Conservation (phyloP, 371 early-diverging fungal species). For the Saksenaea vasiformis region DNA sequence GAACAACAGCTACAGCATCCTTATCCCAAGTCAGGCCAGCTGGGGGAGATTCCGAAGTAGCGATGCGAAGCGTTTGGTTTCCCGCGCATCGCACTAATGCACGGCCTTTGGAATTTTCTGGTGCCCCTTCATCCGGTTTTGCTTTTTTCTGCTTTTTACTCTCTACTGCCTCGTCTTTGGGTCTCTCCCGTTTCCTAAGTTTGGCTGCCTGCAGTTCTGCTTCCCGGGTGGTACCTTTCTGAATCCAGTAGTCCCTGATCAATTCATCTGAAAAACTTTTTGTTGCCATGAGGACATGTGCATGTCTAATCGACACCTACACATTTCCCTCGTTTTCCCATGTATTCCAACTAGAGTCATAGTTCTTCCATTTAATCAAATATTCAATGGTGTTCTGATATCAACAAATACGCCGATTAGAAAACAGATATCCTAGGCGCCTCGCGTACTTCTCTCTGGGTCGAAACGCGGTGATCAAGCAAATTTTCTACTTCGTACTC, state of each 20-base stretch:
- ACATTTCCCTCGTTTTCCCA: not conserved
- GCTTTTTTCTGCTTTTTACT: not conserved
- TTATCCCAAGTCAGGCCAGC: conserved; percentile 2
- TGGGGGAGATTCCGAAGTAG: not conserved
- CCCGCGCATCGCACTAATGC: not conserved
- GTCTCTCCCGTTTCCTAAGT: not conserved
- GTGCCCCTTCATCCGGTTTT: not conserved
- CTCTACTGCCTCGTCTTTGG: not conserved
- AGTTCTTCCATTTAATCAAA: not conserved
- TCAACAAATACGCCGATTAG: too few species aligned
- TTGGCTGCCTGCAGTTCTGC: not conserved
- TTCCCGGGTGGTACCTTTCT: not conserved
- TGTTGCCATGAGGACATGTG: not conserved
- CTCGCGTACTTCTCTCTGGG: not conserved
- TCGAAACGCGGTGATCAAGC: not conserved
- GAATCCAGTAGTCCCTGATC: not conserved
- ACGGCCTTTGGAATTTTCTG: not conserved
- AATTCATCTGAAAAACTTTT: not conserved
- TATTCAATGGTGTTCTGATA: not conserved
- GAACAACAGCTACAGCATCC: not conserved
- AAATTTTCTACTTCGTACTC: not conserved
- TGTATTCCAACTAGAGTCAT: not conserved
- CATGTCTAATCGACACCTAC: not conserved
- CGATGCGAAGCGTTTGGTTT: not conserved
- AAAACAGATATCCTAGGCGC: not conserved